Base-by-base conservation (phyloP, 2,329 filamentous ascomycete species). In the Cercospora canescens region DNA sequence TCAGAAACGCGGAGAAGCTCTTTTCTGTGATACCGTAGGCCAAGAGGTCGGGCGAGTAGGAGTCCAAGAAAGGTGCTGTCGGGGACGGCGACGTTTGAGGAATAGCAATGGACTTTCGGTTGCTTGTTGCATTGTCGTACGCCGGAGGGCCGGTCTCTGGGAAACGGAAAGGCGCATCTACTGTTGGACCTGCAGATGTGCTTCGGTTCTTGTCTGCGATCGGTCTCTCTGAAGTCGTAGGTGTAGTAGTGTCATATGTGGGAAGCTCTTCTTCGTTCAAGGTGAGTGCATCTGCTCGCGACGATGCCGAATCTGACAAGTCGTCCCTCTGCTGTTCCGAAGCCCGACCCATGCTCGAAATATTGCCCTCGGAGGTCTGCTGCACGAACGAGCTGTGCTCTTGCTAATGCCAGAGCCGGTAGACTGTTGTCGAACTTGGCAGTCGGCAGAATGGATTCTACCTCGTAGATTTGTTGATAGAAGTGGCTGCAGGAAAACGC, bases 1-100 rank as follows among this genome's bases (percentile, higher is more conserved):
- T 54, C n/a, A 71, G 56, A 32, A 71, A 71, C 12, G 58, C 39
- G 26, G 57, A 41, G 65, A 67, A 71, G n/a, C 54, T 68, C 8
- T 66, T 59, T n/a, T 56, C 54, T 26, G 70, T 65, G 12, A 71
- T 67, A 2, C 68, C 70, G 24, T 66, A 70, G 24, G 26, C 67
- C 24, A 71, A 59, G 14, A 71, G 57, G 16, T 64, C 54, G 1
- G 60, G 41, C 2, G 69, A 65, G 41, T 69, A 71, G 9, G 66
- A 63, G 18, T 60, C 24, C 26, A 71, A 32, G 37, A 71, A 69
- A 4, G 69, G 64, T 24, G 69, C 62, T 16, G 62, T 67, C 2
- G 66, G 28, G 32, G 37, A 56, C 8, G 65, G 64, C 11, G 56
- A 52, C 11, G 58, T 52, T 59, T 70, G 70, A 6, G 70, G 70